A percentile compares a stretch with the other conserved stretches of the same genome.
These are phyloP conservation scores for Pythium brassicae DNA, from an alignment of 352 stramenopile species.

Conservation along the genomic window DNA sequence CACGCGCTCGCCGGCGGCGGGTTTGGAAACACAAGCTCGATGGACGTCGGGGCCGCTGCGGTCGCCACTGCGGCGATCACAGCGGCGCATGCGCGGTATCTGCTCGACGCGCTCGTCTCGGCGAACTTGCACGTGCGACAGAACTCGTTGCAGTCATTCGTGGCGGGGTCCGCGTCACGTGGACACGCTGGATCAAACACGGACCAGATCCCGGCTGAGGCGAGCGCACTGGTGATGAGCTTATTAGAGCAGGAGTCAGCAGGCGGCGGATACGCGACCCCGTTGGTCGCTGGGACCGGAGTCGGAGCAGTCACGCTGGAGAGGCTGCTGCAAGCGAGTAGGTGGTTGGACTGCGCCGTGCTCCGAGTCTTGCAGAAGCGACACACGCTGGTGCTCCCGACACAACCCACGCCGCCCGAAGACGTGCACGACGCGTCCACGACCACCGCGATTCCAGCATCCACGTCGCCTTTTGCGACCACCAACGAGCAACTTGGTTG, in stretches of 20 bases:
- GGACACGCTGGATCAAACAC: conserved; percentile 11
- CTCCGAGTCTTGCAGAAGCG: conserved; percentile 30
- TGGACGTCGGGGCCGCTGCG: too few relatives aligned
- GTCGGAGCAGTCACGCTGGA: background rate
- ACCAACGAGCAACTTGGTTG: conserved; percentile 1
- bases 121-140: conserved; percentile 12
- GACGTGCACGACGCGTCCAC: conserved; percentile 17
- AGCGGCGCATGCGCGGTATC: background rate
- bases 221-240: background rate
- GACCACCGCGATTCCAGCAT: conserved; percentile 25
- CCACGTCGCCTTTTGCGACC: conserved; percentile 12
- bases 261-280: background rate
- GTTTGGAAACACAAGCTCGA: background rate
- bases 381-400: conserved; percentile 22
- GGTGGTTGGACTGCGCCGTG: conserved; percentile 21
- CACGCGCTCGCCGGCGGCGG: conserved; percentile 4
- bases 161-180: background rate
- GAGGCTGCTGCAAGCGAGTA: conserved; percentile 8
- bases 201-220: conserved; percentile 3
- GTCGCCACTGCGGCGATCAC: conserved; percentile 1
- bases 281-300: background rate
- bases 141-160: conserved; percentile 10
- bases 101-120: conserved; percentile 7
- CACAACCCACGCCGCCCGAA: conserved; percentile 25
- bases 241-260: conserved; percentile 2